Percentiles rank a stretch among this genome's conserved stretches.
Conservation (phyloP, 2,329 filamentous ascomycete genomes). For the Exophiala sp. region DNA sequence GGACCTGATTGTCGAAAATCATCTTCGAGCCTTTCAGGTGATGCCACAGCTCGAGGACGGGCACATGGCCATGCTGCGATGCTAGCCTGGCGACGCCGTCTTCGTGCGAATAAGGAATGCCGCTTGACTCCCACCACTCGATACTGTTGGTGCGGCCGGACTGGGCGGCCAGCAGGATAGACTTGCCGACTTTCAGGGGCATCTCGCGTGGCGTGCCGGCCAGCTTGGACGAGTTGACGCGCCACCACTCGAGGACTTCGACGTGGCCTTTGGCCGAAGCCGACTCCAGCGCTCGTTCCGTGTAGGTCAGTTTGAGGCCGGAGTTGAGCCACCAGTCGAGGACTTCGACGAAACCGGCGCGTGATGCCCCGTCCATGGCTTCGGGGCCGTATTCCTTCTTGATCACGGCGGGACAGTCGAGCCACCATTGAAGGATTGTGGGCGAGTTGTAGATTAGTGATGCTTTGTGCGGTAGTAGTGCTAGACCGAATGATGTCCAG, state of each 20-base stretch:
- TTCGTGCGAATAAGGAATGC: conserved; percentile 70
- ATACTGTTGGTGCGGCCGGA: conserved; percentile 71
- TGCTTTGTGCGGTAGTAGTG: conserved; percentile 78
- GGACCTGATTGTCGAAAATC: conserved; percentile 73
- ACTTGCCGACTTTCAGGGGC: conserved; percentile 72
- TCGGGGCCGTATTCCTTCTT: conserved; percentile 82
- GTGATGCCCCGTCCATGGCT: conserved; percentile 79
- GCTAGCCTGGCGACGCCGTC: conserved; percentile 80
- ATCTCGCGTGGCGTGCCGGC: conserved; percentile 41
- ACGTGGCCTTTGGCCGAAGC: conserved; percentile 79
- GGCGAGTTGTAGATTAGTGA: conserved; percentile 78
- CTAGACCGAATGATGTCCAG: conserved; percentile 74
- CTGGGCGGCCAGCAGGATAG: conserved; percentile 76
- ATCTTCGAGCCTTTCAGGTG: conserved; percentile 67
- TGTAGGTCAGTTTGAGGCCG: conserved; percentile 74
- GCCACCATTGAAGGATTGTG: conserved; percentile 88
- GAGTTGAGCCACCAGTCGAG: conserved; percentile 89
- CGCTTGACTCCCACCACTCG: conserved; percentile 80
- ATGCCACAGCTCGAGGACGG: conserved; percentile 78
- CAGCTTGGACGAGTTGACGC: conserved; percentile 42
- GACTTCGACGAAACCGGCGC: conserved; percentile 75
- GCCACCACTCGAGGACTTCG: conserved; percentile 91
- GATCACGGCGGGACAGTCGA: conserved; percentile 70
- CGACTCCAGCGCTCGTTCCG: conserved; percentile 78
- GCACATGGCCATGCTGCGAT: conserved; percentile 75